These are phyloP conservation scores for Perkinsus olseni DNA, from an alignment of 169 alveolate genomes.

Conservation along the genomic window DNA sequence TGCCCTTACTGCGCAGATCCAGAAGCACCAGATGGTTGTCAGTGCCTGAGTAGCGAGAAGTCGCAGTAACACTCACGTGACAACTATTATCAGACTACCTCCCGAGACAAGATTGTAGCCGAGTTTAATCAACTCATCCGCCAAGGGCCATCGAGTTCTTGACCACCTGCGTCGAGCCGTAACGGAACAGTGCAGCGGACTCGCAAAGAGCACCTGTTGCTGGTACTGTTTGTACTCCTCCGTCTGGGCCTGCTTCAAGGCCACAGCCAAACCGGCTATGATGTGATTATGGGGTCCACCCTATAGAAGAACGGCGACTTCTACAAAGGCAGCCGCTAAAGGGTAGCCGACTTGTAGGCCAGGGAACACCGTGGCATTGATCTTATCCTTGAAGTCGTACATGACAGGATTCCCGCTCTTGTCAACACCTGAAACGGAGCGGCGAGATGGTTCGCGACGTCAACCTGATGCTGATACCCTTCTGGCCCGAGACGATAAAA, in stretches of 20 bases:
- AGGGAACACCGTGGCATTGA: constrained; percentile 93
- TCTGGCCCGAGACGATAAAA: constrained; percentile 65
- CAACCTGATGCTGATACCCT: constrained; percentile 18
- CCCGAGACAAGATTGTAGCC: constrained; percentile 60
- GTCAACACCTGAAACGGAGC: constrained; percentile 20
- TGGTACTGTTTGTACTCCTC: constrained; percentile 16
- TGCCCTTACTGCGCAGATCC: constrained; percentile 65
- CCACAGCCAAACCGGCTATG: constrained; percentile 28
- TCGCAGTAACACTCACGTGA: no score
- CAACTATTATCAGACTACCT: not conserved
- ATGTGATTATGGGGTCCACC: not conserved
- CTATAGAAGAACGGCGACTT: not conserved
- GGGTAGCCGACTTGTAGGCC: constrained; percentile 95
- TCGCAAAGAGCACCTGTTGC: not conserved
- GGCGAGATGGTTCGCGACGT: no score
- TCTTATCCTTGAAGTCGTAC: constrained; percentile 68
- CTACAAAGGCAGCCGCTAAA: constrained; percentile 23
- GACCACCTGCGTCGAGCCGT: constrained; percentile 13
- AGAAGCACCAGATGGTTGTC: constrained; percentile 82
- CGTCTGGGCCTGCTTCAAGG: constrained; percentile 24
- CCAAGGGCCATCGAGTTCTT: constrained; percentile 63
- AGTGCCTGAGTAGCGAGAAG: constrained; percentile 62
- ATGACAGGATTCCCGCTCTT: constrained; percentile 15
- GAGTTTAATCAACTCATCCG: constrained; percentile 48
- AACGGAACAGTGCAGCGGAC: no score